A percentile compares a stretch with the other conserved stretches of the same genome.
Evolutionary conservation across 129 eudicot genomes (phyloP).

Genomic region (Kitagawia praeruptora): DNA sequence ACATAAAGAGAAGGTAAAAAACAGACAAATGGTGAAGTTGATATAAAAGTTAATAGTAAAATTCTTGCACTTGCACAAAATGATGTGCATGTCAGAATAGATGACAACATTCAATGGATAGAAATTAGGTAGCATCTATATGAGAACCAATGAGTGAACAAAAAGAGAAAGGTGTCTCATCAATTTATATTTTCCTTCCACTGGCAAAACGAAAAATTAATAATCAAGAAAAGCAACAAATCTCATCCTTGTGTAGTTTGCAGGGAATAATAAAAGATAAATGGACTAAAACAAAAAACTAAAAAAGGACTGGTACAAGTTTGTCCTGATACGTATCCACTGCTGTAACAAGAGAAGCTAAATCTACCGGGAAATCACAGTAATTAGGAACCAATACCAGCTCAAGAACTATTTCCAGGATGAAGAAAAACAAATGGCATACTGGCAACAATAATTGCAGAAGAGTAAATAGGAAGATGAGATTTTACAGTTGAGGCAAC

Average conservation of each 20-base stretch:
- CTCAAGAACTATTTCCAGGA: background rate
- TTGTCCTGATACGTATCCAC: background rate
- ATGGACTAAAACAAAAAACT: background rate
- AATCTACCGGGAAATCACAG: background rate
- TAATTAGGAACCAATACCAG: background rate
- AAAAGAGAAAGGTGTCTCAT: background rate
- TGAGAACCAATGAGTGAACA: no score
- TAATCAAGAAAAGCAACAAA: background rate
- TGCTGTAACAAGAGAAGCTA: background rate
- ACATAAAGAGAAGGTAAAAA: background rate
- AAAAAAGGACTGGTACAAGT: background rate
- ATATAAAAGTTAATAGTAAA: background rate
- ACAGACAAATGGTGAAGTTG: background rate
- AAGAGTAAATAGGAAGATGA: slow-evolving; percentile 10
- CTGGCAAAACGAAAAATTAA: background rate
- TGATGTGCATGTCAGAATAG: background rate
- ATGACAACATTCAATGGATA: background rate
- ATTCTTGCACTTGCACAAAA: background rate
- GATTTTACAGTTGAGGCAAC: slow-evolving; percentile 37
- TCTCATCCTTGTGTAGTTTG: background rate
- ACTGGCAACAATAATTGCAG: background rate
- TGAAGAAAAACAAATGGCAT: background rate
- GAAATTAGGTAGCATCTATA: background rate
- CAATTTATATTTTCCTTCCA: background rate
- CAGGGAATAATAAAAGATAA: no score